Percentiles rank a stretch among this genome's conserved stretches.
Conservation (phyloP, 805 yeast species). For the Barnettozyma botsteinii region DNA sequence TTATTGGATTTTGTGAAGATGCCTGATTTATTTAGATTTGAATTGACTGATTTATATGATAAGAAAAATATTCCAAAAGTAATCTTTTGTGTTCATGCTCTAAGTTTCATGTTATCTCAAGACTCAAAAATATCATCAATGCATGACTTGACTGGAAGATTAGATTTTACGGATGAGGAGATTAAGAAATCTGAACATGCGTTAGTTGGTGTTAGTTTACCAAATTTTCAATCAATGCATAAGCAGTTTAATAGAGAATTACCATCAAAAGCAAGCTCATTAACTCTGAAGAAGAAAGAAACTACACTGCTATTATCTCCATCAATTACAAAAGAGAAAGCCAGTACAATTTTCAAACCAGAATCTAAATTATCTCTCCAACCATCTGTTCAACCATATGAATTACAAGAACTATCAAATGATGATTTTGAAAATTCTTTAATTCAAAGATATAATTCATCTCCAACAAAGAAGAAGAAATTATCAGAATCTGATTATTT, state of each 20-base stretch:
- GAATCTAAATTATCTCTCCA: not conserved
- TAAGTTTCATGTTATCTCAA: conserved; percentile 64
- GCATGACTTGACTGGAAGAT: conserved; percentile 53
- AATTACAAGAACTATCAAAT: too few relatives aligned
- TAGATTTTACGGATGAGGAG: conserved; percentile 64
- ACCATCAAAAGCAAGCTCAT: conserved; percentile 8
- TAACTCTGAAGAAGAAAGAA: too few relatives aligned
- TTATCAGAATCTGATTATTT: conserved; percentile 20
- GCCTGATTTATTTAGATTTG: conserved; percentile 87
- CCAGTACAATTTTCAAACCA: too few relatives aligned
- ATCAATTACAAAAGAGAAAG: conserved; percentile 6
- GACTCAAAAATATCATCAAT: conserved; percentile 53
- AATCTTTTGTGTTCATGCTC: conserved; percentile 86
- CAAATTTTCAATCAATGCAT: conserved; percentile 63
- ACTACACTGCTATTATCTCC: too few relatives aligned
- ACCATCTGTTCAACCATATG: too few relatives aligned
- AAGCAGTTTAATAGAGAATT: conserved; percentile 33
- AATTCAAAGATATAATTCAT: conserved; percentile 15
- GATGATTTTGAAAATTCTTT: conserved; percentile 8
- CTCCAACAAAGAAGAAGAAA: conserved; percentile 18
- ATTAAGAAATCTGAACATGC: conserved; percentile 57
- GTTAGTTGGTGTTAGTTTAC: conserved; percentile 64
- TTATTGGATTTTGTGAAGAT: conserved; percentile 64
- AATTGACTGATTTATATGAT: conserved; percentile 88
- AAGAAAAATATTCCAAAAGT: conserved; percentile 90